A percentile compares a stretch with the other conserved stretches of the same genome.
These are phyloP conservation scores for Phialophora verrucosa DNA, from an alignment of 2,329 filamentous ascomycete species.

Conservation along the genomic window DNA sequence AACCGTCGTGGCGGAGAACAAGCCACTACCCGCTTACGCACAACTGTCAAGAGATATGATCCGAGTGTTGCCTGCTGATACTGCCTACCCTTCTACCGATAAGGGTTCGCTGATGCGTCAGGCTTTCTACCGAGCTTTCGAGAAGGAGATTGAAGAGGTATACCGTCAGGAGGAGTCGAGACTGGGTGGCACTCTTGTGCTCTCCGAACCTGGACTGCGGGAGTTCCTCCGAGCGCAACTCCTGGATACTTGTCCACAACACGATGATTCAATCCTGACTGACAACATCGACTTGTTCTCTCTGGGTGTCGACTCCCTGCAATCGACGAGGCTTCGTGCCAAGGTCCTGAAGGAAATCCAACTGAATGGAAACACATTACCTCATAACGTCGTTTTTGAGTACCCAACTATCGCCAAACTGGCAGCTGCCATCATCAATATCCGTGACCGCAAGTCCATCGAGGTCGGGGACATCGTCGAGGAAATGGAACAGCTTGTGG, in stretches of 20 bases:
- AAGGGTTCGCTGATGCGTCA: conserved; percentile 64
- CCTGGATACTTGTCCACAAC: conserved; percentile 32
- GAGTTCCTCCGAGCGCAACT: conserved; percentile 46
- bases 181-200: conserved; percentile 35
- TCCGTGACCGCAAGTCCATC: conserved; percentile 38
- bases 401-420: conserved; percentile 57
- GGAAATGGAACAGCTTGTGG: conserved; percentile 54
- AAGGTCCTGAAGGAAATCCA: conserved; percentile 60
- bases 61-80: conserved; percentile 54
- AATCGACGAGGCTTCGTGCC: conserved; percentile 62
- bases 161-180: conserved; percentile 45
- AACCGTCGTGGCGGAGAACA: conserved; percentile 59
- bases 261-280: conserved; percentile 42
- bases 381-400: conserved; percentile 66
- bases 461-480: conserved; percentile 46
- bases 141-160: conserved; percentile 53
- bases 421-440: conserved; percentile 41
- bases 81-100: conserved; percentile 59
- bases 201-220: conserved; percentile 44
- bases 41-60: conserved; percentile 48
- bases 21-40: conserved; percentile 58
- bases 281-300: conserved; percentile 62
- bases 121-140: conserved; percentile 57
- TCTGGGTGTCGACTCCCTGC: conserved; percentile 63
- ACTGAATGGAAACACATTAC: conserved; percentile 54